Evolutionary conservation across 2,329 filamentous ascomycete genomes (phyloP).

Genomic region (Grosmannia serpens): DNA sequence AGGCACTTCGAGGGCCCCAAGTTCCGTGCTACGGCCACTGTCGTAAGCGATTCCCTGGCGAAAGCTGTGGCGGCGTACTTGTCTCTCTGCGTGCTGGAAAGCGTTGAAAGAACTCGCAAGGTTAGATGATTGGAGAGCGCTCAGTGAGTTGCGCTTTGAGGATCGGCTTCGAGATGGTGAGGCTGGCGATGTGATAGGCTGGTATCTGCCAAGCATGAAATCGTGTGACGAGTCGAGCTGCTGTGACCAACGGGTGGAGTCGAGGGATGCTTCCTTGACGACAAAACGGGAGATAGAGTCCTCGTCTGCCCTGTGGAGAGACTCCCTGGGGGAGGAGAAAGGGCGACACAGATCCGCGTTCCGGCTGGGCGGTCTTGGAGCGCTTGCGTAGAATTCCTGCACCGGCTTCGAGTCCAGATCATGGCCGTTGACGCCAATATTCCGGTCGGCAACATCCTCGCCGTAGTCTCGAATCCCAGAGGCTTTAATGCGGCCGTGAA

Average conservation of each 20-base stretch:
- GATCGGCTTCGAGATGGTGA: background rate
- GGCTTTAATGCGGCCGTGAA: constrained; percentile 35
- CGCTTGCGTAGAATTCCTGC: constrained; percentile 23
- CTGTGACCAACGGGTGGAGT: constrained; percentile 8
- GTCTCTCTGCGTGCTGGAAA: background rate
- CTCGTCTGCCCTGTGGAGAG: background rate
- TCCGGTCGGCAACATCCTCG: constrained; percentile 55
- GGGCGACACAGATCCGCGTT: background rate
- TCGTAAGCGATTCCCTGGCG: background rate
- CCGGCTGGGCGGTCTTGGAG: background rate
- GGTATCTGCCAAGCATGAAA: background rate
- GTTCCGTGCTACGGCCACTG: background rate
- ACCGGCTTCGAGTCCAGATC: constrained; percentile 23
- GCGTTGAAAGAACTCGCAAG: background rate
- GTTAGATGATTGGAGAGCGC: background rate
- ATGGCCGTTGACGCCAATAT: constrained; percentile 30
- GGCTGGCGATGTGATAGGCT: background rate
- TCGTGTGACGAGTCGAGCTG: background rate
- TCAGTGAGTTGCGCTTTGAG: background rate
- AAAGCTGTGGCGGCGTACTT: background rate
- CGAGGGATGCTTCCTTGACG: constrained; percentile 8
- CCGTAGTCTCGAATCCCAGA: constrained; percentile 43
- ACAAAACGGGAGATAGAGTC: constrained; percentile 6
- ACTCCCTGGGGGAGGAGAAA: background rate
- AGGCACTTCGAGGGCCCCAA: background rate